Evolutionary conservation across 75 land plant species (phyloP).

Genomic region (Cryptomeria japonica): DNA sequence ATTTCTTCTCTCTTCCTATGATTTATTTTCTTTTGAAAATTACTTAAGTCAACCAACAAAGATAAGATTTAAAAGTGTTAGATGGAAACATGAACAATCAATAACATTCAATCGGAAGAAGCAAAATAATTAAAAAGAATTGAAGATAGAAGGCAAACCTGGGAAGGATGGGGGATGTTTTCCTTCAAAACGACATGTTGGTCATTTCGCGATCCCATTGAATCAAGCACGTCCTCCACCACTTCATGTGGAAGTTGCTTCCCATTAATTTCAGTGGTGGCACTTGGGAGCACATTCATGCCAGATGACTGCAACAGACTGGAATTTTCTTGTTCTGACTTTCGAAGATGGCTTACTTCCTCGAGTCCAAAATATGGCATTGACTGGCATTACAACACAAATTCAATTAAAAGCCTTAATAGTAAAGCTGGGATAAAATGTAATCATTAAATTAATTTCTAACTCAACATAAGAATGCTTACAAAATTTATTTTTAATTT

Average conservation of each 20-base stretch:
- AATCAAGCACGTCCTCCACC: neutral
- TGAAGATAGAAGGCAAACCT: neutral
- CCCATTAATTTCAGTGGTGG: neutral
- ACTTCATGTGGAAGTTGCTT: neutral
- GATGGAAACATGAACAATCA: neutral
- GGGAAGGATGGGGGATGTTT: conserved; percentile 5
- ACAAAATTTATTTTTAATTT: neutral
- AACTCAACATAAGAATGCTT: neutral
- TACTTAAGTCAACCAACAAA: neutral
- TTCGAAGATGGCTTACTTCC: neutral
- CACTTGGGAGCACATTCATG: neutral
- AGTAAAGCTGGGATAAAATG: neutral
- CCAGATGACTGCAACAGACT: neutral
- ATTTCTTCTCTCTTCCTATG: neutral
- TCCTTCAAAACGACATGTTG: conserved; percentile 11
- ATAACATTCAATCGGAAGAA: neutral
- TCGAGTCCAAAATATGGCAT: neutral
- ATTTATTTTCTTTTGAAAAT: neutral
- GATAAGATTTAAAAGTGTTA: neutral
- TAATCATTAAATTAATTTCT: neutral
- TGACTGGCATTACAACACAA: neutral
- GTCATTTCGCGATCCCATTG: neutral
- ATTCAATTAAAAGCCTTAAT: neutral
- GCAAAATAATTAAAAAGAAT: neutral
- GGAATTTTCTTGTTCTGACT: neutral